phyloP scores from a whole-genome alignment of 495 filamentous ascomycete genomes.

The Neurospora africana region DNA sequence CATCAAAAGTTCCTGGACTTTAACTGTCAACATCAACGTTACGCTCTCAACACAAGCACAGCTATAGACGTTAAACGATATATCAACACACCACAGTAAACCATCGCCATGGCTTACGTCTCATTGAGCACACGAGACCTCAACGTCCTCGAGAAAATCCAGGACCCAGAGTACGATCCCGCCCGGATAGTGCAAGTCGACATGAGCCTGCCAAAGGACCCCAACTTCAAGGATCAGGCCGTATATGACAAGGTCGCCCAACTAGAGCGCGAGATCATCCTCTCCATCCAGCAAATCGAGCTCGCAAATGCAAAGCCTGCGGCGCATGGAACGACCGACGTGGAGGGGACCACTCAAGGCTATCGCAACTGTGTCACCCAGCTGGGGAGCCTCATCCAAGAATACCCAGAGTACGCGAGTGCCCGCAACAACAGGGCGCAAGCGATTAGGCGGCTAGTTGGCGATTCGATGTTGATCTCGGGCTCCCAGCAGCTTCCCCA shows the following conservation, averaged over 20 bases:
- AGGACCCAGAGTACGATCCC: conserved; percentile 65
- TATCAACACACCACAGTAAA: background rate
- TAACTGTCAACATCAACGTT: background rate
- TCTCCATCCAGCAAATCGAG: conserved; percentile 39
- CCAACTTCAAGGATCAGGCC: conserved; percentile 35
- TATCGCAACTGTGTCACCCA: conserved; percentile 31
- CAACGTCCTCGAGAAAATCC: conserved; percentile 65
- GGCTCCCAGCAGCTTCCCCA: conserved; percentile 8
- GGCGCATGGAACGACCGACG: conserved; percentile 13
- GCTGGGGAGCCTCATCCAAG: conserved; percentile 44
- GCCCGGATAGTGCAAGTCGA: conserved; percentile 43
- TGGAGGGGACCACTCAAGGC: conserved; percentile 15
- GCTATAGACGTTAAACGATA: background rate
- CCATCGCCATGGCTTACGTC: conserved; percentile 34
- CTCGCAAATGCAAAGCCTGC: conserved; percentile 29
- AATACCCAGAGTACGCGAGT: conserved; percentile 59
- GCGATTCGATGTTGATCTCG: conserved; percentile 36
- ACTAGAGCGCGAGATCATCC: conserved; percentile 38
- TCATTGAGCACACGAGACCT: conserved; percentile 59
- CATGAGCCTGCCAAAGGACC: conserved; percentile 48
- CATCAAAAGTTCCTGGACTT: background rate
- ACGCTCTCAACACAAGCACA: background rate
- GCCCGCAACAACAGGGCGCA: conserved; percentile 73
- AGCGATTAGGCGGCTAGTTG: conserved; percentile 47
- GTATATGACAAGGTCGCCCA: conserved; percentile 28